Conservation (phyloP, 75 land plant genomes). For the Azolla pinnata region DNA sequence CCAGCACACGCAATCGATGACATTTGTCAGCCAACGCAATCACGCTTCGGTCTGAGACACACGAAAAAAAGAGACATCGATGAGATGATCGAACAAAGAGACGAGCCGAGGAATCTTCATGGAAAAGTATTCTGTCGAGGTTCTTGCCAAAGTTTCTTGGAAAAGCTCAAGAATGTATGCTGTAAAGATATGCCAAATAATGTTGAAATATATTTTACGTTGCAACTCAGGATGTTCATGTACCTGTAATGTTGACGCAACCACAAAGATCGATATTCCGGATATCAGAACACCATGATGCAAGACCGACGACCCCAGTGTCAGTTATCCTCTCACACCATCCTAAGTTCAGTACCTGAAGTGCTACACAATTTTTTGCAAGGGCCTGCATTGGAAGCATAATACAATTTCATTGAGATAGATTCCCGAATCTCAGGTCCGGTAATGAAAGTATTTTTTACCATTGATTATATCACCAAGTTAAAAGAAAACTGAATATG, state of each 20-base stretch:
- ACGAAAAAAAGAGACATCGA: neutral
- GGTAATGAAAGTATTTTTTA: too few relatives aligned
- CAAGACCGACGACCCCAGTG: conserved; percentile 72
- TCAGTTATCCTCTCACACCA: conserved; percentile 90
- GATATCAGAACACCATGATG: conserved; percentile 78
- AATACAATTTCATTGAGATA: neutral
- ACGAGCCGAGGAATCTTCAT: too few relatives aligned
- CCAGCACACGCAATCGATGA: conserved; percentile 55
- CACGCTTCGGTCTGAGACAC: conserved; percentile 77
- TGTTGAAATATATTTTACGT: too few relatives aligned
- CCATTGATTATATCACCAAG: too few relatives aligned
- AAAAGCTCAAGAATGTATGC: too few relatives aligned
- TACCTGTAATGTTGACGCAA: conserved; percentile 86
- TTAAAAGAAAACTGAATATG: too few relatives aligned
- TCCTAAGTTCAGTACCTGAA: conserved; percentile 75
- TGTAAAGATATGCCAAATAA: too few relatives aligned
- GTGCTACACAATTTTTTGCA: conserved; percentile 49
- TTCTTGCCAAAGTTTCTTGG: too few relatives aligned
- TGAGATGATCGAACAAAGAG: too few relatives aligned
- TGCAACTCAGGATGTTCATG: too few relatives aligned
- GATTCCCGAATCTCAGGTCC: neutral
- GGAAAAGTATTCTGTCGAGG: too few relatives aligned
- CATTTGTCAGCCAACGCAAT: conserved; percentile 82
- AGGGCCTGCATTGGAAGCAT: conserved; percentile 54
- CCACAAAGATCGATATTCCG: conserved; percentile 84